Conservation (phyloP, 2,329 filamentous ascomycete species). For the Harringtonia aguacate region DNA sequence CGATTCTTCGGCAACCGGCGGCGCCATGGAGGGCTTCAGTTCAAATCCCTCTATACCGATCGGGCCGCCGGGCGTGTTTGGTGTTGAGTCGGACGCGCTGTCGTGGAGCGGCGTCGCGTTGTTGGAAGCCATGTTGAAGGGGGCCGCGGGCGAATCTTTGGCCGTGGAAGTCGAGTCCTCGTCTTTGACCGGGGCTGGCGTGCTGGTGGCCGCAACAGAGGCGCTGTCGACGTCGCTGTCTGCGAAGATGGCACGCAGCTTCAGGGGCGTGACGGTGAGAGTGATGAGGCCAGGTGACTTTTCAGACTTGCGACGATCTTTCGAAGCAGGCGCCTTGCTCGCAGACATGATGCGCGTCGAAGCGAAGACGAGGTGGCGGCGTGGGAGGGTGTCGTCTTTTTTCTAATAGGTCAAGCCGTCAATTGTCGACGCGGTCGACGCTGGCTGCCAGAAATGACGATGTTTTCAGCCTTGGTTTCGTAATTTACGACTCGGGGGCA, state of each 20-base stretch:
- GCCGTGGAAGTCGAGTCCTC: constrained; percentile 14
- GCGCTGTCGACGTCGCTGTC: constrained; percentile 14
- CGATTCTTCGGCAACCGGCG: constrained; percentile 44
- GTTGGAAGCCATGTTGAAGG: constrained; percentile 31
- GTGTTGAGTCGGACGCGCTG: constrained; percentile 47
- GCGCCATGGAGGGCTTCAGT: constrained; percentile 47
- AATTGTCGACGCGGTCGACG: background rate
- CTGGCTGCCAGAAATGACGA: background rate
- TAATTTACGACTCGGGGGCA: no score
- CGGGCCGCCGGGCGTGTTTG: constrained; percentile 38
- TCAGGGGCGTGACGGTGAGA: constrained; percentile 38
- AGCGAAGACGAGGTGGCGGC: background rate
- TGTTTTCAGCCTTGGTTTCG: background rate
- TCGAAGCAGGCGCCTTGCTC: constrained; percentile 24
- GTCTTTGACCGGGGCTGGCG: constrained; percentile 20
- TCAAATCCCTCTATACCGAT: background rate
- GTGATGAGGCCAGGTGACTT: constrained; percentile 31
- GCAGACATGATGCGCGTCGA: constrained; percentile 20
- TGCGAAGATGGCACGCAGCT: constrained; percentile 36
- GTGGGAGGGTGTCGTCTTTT: constrained; percentile 1
- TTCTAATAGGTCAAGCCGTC: no score
- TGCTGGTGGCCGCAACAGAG: constrained; percentile 19
- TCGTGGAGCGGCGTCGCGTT: constrained; percentile 49
- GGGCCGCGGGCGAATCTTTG: constrained; percentile 32
- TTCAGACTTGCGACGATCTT: constrained; percentile 32